Evolutionary conservation across 1,284 basidiomycete species (phyloP).

Genomic region (Fomitiporia mediterranea): DNA sequence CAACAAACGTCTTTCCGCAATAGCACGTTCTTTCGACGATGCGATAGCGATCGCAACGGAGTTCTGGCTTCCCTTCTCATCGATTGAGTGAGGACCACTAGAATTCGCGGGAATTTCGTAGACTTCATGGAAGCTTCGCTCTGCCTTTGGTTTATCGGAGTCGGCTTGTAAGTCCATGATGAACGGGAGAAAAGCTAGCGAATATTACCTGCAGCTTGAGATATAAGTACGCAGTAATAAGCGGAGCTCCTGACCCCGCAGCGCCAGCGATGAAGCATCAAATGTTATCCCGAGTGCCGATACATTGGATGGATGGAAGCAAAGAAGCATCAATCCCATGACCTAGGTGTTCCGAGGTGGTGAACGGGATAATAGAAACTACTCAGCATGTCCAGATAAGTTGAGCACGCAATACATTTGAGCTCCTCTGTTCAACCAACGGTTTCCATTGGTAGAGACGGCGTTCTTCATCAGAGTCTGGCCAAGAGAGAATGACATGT

Average conservation of each 20-base stretch:
- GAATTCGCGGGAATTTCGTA: neutral
- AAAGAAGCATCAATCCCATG: neutral
- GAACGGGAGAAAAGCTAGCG: neutral
- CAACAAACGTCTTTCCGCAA: constrained; percentile 41
- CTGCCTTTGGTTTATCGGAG: neutral
- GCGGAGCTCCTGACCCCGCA: neutral
- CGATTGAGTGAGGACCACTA: neutral
- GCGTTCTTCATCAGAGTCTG: too few relatives aligned
- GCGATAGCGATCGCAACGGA: neutral
- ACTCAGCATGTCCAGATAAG: too few relatives aligned
- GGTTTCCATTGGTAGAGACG: too few relatives aligned
- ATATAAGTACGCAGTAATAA: neutral
- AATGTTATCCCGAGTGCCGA: too few relatives aligned
- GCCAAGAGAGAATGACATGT: too few relatives aligned
- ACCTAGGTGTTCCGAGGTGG: too few relatives aligned
- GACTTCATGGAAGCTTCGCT: neutral
- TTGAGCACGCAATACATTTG: too few relatives aligned
- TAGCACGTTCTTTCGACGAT: neutral
- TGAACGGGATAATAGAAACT: too few relatives aligned
- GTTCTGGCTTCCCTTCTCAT: neutral
- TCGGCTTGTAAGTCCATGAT: neutral
- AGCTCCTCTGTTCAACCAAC: too few relatives aligned
- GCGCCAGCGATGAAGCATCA: neutral
- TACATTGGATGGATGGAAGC: neutral
- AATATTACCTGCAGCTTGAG: neutral